Base-by-base conservation (phyloP, 768 basidiomycete species). In the Lactifluus volemus region DNA sequence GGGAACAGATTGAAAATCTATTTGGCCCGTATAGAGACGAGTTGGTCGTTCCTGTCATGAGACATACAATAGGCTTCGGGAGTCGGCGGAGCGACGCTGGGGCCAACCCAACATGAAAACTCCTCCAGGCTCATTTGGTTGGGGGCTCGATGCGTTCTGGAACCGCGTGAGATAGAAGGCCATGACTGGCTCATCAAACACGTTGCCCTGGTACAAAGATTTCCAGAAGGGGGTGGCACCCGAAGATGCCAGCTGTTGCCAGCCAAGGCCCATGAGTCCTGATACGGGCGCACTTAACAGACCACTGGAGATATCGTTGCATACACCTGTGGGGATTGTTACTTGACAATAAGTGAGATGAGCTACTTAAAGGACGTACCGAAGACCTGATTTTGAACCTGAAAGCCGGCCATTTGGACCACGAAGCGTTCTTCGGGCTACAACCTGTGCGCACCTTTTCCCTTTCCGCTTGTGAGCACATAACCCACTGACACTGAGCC, bases 371-470 rank as follows among this genome's bases (percentile, higher is more conserved):
- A 11, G 5, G 76, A 78, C 29, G 77, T 68, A 57, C 84, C 96
- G 66, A 98, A 92, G 0, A 78, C 74, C 71, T 98, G 96, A 45
- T 84, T 80, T 5, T 77, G 68, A 6, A 98, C 88, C 21, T 82
- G 80, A 72, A 95, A 96, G 1, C 93, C 95, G 0, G 87, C 95
- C 83, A 98, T 88, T 69, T 90, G 83, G 9, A 98, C 84, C 9
- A 79, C 76, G 65, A 10, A 97, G 67, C 72, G 65, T 65, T 69
- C 49, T 59, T 66, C n/a, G 55, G 68, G 52, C 65, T 68, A 55
- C 15, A 67, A 67, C 21, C 15, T 68, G 68, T 68, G 53, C 55
- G 68, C 42, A 47, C 19, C 21, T 34, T 38, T 38, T 32, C n/a
- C 10, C 21, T 53, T 34, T 34, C 32, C 4, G 5, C 32, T 34